Evolutionary conservation across 2,329 filamentous ascomycete genomes (phyloP), one percentile per base, ranked within the genome.

Genomic region (Colletotrichum acutatum): DNA sequence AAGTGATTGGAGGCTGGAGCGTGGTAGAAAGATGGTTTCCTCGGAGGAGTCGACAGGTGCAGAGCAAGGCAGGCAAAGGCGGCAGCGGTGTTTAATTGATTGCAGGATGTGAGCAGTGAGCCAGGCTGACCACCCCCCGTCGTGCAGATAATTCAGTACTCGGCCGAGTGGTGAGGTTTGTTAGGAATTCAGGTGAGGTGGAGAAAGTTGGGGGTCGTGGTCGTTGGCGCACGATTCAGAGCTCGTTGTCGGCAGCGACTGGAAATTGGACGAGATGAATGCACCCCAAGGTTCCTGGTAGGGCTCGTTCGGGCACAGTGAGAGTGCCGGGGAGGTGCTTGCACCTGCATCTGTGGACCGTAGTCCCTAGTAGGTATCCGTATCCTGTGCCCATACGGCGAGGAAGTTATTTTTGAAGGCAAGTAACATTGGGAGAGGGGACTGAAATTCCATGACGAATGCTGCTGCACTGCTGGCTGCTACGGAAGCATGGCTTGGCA

Each of bases 131-230:
- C 28, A 32, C 32, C 56, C 71, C 70, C 61, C 24, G 60, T 65
- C 49, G 3, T 61, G 71, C 54, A 71, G 60, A 66, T 73, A 72
- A 71, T 73, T 71, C 71, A 73, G 71, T 70, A 73, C 71, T 73
- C 71, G 71, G 66, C 71, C 71, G 71, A 73, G 61, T 73, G 71
- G 61, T 61, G 60, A 72, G 65, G 69, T 57, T 49, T 73, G 71
- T 73, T 73, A 73, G 71, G 71, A 73, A 73, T 73, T 73, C 71
- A 73, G 71, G 71, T 73, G 66, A 73, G 61, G 71, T 73, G 71
- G 71, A 30, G 71, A 71, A 61, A 61, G 60, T 66, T 73, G 60
- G 66, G 54, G 66, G 32, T 61, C n/a, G 22, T 49, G 52, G 59
- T n/a, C 63, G 69, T 59, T 68, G 69, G 53, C 65, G 66, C 65